Evolutionary conservation across 768 basidiomycete genomes (phyloP), one percentile per base, ranked within the genome.

Genomic region (Dacryopinax primogenitus): DNA sequence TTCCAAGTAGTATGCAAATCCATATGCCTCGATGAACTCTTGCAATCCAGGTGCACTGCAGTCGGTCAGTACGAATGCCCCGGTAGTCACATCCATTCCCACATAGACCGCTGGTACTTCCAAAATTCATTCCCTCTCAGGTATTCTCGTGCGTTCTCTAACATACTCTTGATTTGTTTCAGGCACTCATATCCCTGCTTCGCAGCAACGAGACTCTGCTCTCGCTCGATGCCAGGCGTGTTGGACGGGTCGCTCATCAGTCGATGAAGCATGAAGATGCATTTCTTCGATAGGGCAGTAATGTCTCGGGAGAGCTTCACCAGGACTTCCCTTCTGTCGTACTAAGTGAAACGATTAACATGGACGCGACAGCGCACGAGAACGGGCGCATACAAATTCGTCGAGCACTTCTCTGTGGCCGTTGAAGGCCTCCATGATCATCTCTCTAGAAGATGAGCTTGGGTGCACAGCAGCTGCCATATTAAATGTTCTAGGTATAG

Each of bases 1-100:
- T 66, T 89, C 83, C 62, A 95, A 81, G 72, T 89, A 97, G 74
- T 93, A 83, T 0, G 89, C 81, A 72, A 97, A 93, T 70, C 90
- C 87, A 65, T 92, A 77, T 0, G 90, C 93, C 74, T 98, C 96
- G 68, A 97, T 90, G 75, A 92, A 98, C 76, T 98, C 96, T 74
- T 98, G 93, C 32, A 98, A 75, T 2, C 94, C 79, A 1, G 76
- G 76, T 9, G 78, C 76, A 30, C 74, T 78, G 66, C 63, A 71
- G 30, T 69, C 45, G 7, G 26, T 26, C 23, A 33, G 11, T 62
- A 23, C 36, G 0, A 33, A 7, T n/a, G n/a, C n/a, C n/a, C n/a
- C n/a, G n/a, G n/a, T 58, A 32, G 15, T 41, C 4, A 7, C 37
- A n/a, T 32, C 33, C 30, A 62, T 33, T 26, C 86, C 82, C 34